Evolutionary conservation across 768 basidiomycete genomes (phyloP).

Genomic region (Tubosaeta brunneosetosa): DNA sequence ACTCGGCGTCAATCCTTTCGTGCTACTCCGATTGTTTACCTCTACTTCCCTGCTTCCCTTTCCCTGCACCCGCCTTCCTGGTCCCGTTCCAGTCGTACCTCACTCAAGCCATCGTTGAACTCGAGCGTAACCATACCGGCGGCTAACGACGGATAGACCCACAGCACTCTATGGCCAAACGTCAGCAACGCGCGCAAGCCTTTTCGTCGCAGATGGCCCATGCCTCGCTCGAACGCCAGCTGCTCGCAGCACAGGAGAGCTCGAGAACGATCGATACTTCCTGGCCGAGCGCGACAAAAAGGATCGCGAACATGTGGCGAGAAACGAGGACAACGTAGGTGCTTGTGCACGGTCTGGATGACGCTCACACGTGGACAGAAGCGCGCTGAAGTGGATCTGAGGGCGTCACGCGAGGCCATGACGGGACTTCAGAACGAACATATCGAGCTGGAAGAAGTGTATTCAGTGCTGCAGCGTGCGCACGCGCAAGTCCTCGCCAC

Average conservation of each 20-base stretch:
- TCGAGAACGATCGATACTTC: slow-evolving; percentile 68
- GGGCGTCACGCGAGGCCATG: slow-evolving; percentile 46
- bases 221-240: slow-evolving; percentile 65
- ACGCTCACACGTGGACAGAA: background rate
- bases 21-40: too few relatives aligned
- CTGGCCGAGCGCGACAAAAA: slow-evolving; percentile 66
- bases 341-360: background rate
- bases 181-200: slow-evolving; percentile 58
- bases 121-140: slow-evolving; percentile 50
- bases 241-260: slow-evolving; percentile 54
- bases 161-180: slow-evolving; percentile 60
- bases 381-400: slow-evolving; percentile 42
- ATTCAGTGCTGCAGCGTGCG: slow-evolving; percentile 43
- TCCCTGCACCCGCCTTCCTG: too few relatives aligned
- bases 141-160: slow-evolving; percentile 42
- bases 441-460: slow-evolving; percentile 57
- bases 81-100: too few relatives aligned
- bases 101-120: slow-evolving; percentile 44
- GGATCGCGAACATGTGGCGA: slow-evolving; percentile 48
- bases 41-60: too few relatives aligned
- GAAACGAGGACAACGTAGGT: slow-evolving; percentile 59
- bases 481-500: slow-evolving; percentile 47
- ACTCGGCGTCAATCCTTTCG: too few relatives aligned
- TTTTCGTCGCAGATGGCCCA: slow-evolving; percentile 60
- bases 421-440: slow-evolving; percentile 51